A percentile compares a stretch with the other conserved stretches of the same genome.
phyloP scores from a whole-genome alignment of 2,329 filamentous ascomycete species.

The Penicillium sp. region DNA sequence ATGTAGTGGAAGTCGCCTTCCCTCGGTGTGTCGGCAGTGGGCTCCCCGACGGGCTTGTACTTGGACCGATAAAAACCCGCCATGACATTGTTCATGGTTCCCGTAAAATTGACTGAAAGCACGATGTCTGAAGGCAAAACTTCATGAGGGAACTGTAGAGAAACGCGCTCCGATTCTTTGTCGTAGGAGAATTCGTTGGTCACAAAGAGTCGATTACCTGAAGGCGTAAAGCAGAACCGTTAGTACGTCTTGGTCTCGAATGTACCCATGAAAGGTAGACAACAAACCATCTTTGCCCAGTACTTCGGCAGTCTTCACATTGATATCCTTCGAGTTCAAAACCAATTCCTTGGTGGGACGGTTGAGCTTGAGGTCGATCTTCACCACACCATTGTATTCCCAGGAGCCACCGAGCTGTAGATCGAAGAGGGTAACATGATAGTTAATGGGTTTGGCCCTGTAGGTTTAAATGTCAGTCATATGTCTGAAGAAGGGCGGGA shows the following conservation, averaged over 20 bases:
- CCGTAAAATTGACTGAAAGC: conserved; percentile 71
- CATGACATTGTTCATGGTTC: conserved; percentile 85
- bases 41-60: conserved; percentile 76
- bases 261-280: not conserved
- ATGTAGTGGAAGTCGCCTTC: conserved; percentile 66
- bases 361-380: conserved; percentile 71
- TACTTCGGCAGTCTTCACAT: conserved; percentile 61
- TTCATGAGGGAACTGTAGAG: conserved; percentile 71
- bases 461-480: not conserved
- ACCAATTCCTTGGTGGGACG: conserved; percentile 72
- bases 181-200: conserved; percentile 74
- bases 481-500: no score
- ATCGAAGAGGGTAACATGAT: conserved; percentile 76
- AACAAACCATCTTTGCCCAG: conserved; percentile 34
- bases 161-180: conserved; percentile 77
- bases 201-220: conserved; percentile 38
- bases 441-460: conserved; percentile 80
- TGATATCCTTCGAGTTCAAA: conserved; percentile 82
- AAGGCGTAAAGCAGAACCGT: not conserved
- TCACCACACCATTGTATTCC: conserved; percentile 82
- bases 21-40: conserved; percentile 73
- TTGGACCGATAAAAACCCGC: conserved; percentile 90
- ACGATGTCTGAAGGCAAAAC: conserved; percentile 67
- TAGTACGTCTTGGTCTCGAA: not conserved
- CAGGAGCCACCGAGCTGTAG: conserved; percentile 70